Percentiles rank a stretch among this genome's conserved stretches.
These are phyloP conservation scores for Adansonia digitata DNA, from an alignment of 345 rosid species.

Conservation along the genomic window DNA sequence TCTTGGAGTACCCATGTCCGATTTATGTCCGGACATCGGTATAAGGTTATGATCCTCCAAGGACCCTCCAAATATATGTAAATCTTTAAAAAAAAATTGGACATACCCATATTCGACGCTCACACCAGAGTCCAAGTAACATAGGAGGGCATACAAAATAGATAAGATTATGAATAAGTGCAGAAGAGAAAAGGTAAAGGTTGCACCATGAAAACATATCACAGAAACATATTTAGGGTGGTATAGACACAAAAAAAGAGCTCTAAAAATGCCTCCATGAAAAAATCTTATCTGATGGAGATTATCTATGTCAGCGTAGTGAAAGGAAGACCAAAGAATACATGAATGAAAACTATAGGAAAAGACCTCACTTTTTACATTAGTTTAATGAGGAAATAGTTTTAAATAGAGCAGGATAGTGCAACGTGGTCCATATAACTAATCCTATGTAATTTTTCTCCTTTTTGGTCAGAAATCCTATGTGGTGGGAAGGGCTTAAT, in stretches of 20 bases:
- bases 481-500: neutral
- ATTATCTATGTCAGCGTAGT: neutral
- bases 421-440: neutral
- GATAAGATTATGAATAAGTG: neutral
- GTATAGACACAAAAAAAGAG: neutral
- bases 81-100: too few species aligned
- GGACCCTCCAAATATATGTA: too few species aligned
- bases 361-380: neutral
- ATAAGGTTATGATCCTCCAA: too few species aligned
- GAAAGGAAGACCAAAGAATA: neutral
- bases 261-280: neutral
- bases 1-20: too few species aligned
- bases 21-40: too few species aligned
- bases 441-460: neutral
- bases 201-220: neutral
- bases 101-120: too few species aligned
- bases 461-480: neutral
- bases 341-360: neutral
- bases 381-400: neutral
- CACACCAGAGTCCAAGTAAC: too few species aligned
- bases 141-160: neutral
- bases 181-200: neutral
- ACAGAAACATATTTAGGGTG: neutral
- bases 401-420: neutral
- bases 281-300: neutral